Percentiles rank a stretch among this genome's conserved stretches.
Evolutionary conservation across 148 eudicot species (phyloP).

Genomic region (Silene uniflora): DNA sequence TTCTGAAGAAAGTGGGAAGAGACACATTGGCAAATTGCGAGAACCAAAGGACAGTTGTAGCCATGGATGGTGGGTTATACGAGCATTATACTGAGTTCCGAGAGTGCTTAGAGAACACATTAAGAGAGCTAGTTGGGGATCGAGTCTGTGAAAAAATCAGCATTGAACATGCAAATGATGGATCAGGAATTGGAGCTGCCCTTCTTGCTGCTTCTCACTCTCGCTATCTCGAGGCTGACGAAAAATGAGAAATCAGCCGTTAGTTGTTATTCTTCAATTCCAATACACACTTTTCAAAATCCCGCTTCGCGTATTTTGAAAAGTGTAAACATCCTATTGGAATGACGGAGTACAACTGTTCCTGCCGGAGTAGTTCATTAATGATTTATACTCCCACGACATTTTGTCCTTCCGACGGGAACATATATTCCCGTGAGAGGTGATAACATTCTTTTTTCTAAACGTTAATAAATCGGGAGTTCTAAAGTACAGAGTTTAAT

Average conservation of each 20-base stretch:
- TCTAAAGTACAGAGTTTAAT: too few relatives aligned
- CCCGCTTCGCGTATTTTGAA: too few relatives aligned
- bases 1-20: conserved; percentile 60
- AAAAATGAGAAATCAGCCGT: conserved; percentile 11
- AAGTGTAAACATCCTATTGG: too few relatives aligned
- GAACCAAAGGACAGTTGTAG: conserved; percentile 43
- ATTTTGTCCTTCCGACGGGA: too few relatives aligned
- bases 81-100: conserved; percentile 70
- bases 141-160: conserved; percentile 32
- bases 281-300: too few relatives aligned
- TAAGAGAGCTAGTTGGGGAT: conserved; percentile 56
- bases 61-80: conserved; percentile 75
- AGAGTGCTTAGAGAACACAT: conserved; percentile 46
- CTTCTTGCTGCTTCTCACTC: conserved; percentile 76
- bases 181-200: conserved; percentile 79
- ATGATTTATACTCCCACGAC: conserved; percentile 12
- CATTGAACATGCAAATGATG: conserved; percentile 61
- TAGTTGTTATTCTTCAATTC: too few relatives aligned
- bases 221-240: conserved; percentile 32
- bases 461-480: too few relatives aligned
- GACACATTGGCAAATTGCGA: conserved; percentile 37
- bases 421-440: too few relatives aligned
- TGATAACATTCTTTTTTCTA: too few relatives aligned
- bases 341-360: background rate
- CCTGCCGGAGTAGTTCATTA: conserved; percentile 2